A percentile compares a stretch with the other conserved stretches of the same genome.
Evolutionary conservation across 345 rosid species (phyloP).

Genomic region (Euphorbia tirucalli): DNA sequence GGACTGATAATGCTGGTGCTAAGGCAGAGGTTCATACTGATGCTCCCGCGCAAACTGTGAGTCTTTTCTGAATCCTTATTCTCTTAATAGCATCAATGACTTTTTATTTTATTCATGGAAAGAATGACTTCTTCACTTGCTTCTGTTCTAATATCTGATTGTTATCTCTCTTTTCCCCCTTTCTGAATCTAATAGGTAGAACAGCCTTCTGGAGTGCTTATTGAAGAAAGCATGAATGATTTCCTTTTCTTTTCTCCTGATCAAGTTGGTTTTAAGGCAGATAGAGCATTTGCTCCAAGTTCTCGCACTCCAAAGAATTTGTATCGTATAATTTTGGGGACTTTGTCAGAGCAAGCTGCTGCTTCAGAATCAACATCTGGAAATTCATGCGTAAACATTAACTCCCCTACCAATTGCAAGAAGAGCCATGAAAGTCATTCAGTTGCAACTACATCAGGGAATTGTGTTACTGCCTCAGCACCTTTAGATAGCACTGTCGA

Average conservation of each 20-base stretch:
- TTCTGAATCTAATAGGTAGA: constrained; percentile 36
- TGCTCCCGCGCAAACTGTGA: constrained; percentile 35
- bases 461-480: constrained; percentile 37
- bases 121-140: not conserved
- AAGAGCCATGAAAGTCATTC: constrained; percentile 46
- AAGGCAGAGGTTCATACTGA: constrained; percentile 34
- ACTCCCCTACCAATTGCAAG: constrained; percentile 48
- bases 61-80: constrained; percentile 13
- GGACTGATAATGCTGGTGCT: constrained; percentile 25
- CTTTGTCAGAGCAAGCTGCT: constrained; percentile 38
- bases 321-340: constrained; percentile 37
- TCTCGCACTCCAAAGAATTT: constrained; percentile 52
- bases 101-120: too few species aligned
- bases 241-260: constrained; percentile 51
- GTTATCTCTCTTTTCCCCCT: not conserved
- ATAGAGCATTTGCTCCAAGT: constrained; percentile 35
- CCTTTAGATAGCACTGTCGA: constrained; percentile 32
- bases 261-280: constrained; percentile 44
- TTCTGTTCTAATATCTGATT: not conserved
- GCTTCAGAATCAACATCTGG: constrained; percentile 44
- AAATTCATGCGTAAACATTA: constrained; percentile 41
- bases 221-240: constrained; percentile 55
- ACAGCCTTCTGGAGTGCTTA: constrained; percentile 50
- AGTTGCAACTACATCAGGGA: constrained; percentile 30
- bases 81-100: not conserved